Percentiles rank a stretch among this genome's conserved stretches.
These are phyloP conservation scores for Rosa multiflora DNA, from an alignment of 306 rosid species.

Conservation along the genomic window DNA sequence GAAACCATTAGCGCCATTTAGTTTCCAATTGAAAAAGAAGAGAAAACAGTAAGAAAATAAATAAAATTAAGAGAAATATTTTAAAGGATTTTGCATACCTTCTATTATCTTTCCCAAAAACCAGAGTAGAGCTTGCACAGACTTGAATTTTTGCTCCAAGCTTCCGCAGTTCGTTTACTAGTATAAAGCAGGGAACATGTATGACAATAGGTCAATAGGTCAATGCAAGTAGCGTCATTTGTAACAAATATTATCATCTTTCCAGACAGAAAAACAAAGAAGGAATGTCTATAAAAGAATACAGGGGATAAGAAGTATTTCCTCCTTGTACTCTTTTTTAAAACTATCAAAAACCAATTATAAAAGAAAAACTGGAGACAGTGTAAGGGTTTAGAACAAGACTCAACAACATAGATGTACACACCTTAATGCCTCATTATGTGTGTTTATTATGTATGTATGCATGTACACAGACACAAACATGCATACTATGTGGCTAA, in stretches of 20 bases:
- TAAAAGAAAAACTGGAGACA: no score
- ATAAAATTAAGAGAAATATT: no score
- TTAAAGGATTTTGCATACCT: conserved; percentile 13
- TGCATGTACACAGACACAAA: no score
- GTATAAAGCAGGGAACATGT: conserved; percentile 9
- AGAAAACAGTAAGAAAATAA: neutral
- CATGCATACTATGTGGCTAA: neutral
- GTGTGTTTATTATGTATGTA: no score
- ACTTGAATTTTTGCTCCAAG: conserved; percentile 40
- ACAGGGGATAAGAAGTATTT: no score
- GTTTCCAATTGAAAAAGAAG: neutral
- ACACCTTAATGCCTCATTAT: no score
- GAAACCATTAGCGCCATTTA: neutral
- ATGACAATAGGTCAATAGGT: neutral
- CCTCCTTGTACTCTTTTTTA: no score
- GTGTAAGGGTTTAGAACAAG: neutral
- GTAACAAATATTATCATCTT: neutral
- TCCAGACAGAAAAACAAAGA: neutral
- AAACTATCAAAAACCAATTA: neutral
- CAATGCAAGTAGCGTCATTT: neutral
- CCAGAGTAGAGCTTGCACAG: conserved; percentile 37
- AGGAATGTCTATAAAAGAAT: neutral
- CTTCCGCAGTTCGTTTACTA: conserved; percentile 33
- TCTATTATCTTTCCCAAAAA: conserved; percentile 35
- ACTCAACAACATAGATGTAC: neutral